phyloP scores from a whole-genome alignment of 2,329 filamentous ascomycete species.

The Epicoccum nigrum region DNA sequence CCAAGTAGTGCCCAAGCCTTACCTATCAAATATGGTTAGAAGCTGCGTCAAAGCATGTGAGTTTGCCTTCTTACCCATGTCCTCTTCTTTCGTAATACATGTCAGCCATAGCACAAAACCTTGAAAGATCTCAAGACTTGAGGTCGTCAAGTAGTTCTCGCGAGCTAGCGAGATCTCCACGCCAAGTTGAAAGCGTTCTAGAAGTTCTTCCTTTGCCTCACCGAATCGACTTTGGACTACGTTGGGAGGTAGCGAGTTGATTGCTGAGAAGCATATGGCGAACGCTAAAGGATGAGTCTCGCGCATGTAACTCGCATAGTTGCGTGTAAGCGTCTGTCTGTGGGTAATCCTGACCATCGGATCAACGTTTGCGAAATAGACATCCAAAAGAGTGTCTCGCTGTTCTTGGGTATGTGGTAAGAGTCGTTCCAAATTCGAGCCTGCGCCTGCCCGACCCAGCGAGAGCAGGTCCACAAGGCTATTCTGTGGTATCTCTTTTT shows the following conservation, averaged over 20 bases:
- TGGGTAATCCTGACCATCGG: conserved; percentile 47
- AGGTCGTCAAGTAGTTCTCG: conserved; percentile 47
- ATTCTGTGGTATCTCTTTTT: conserved; percentile 35
- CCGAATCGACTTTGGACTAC: conserved; percentile 40
- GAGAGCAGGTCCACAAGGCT: conserved; percentile 42
- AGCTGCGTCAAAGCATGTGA: neutral
- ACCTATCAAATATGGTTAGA: conserved; percentile 24
- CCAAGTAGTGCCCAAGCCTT: conserved; percentile 49
- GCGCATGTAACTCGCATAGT: conserved; percentile 33
- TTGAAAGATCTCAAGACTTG: conserved; percentile 46
- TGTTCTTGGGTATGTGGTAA: conserved; percentile 40
- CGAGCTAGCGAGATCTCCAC: conserved; percentile 45
- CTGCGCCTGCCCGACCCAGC: conserved; percentile 37
- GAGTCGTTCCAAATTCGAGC: conserved; percentile 34
- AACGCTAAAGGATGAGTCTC: conserved; percentile 44
- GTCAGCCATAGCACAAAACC: conserved; percentile 47
- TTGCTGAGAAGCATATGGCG: conserved; percentile 46
- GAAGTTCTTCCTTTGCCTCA: conserved; percentile 40
- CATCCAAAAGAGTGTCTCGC: conserved; percentile 41
- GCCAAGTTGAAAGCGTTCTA: conserved; percentile 43
- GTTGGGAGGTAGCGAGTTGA: conserved; percentile 42
- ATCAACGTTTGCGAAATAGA: conserved; percentile 47
- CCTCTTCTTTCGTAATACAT: conserved; percentile 47
- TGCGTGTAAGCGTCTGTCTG: conserved; percentile 39
- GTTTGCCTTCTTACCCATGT: conserved; percentile 40